Conservation (phyloP, 306 rosid species). For the Calophaca sinica region DNA sequence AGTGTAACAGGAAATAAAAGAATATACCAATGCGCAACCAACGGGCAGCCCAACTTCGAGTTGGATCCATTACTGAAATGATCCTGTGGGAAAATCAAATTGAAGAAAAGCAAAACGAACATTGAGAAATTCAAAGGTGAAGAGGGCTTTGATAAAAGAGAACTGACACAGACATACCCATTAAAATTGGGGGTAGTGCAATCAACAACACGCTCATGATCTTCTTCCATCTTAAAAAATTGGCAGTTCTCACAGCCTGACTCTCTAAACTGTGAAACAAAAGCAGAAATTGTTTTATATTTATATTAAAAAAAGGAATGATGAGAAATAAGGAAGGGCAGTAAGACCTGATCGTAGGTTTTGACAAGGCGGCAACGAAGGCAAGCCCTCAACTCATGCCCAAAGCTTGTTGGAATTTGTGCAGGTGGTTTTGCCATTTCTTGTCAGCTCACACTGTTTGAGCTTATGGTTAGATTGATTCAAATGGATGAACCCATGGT, state of each 20-base stretch:
- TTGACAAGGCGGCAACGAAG: conserved; percentile 98
- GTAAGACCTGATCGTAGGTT: conserved; percentile 91
- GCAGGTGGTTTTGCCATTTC: conserved; percentile 72
- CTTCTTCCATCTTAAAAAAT: conserved; percentile 95
- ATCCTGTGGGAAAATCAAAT: conserved; percentile 56
- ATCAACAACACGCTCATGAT: conserved; percentile 81
- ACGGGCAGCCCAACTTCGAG: conserved; percentile 92
- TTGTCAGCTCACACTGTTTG: conserved; percentile 27
- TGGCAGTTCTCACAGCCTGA: conserved; percentile 95
- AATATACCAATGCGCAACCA: conserved; percentile 89
- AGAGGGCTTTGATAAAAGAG: neutral
- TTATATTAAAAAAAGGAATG: neutral
- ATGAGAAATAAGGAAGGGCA: neutral
- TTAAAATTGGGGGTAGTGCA: conserved; percentile 97
- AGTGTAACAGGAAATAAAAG: conserved; percentile 28
- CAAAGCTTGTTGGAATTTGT: conserved; percentile 92
- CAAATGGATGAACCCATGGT: neutral
- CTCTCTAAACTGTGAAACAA: conserved; percentile 70
- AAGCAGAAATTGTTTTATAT: conserved; percentile 18
- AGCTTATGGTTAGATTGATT: neutral
- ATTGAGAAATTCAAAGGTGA: conserved; percentile 9
- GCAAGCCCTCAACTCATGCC: conserved; percentile 93
- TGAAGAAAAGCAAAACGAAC: conserved; percentile 6
- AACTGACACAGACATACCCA: conserved; percentile 59
- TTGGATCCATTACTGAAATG: conserved; percentile 93